A percentile compares a stretch with the other conserved stretches of the same genome.
Conservation (phyloP, 306 rosid genomes). For the Sesbania bispinosa region DNA sequence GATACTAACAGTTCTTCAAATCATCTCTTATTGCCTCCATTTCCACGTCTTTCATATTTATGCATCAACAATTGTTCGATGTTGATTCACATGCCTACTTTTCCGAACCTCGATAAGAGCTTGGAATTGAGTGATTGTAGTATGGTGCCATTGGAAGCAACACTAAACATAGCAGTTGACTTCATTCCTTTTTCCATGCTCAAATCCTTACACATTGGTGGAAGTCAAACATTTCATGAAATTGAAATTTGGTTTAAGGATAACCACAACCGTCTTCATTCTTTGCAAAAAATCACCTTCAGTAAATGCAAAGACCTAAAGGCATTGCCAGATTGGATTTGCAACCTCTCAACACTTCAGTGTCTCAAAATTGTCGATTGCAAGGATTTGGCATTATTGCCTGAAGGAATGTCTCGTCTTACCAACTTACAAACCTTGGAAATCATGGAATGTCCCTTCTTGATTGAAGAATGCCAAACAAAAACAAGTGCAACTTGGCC, state of each 20-base stretch:
- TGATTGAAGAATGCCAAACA: not conserved
- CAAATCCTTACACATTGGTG: not conserved
- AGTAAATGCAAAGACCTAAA: not conserved
- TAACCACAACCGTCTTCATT: not conserved
- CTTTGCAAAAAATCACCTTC: not conserved
- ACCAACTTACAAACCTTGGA: not conserved
- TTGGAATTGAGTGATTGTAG: not conserved
- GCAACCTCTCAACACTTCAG: not conserved
- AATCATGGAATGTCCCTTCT: not conserved
- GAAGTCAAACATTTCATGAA: not conserved
- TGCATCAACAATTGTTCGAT: not conserved
- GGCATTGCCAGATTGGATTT: not conserved
- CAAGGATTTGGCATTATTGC: not conserved
- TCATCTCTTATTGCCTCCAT: not conserved
- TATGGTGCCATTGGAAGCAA: not conserved
- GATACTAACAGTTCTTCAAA: not conserved
- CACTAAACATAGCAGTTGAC: not conserved
- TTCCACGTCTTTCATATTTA: constrained; percentile 16
- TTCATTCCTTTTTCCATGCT: constrained; percentile 2
- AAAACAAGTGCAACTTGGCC: not conserved
- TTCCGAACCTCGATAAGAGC: not conserved
- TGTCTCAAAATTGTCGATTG: not conserved
- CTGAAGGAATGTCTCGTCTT: not conserved
- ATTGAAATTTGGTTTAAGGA: not conserved
- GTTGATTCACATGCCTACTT: constrained; percentile 11